These are phyloP conservation scores for Metschnikowia picachoensis DNA, from an alignment of 805 yeast species.

Conservation along the genomic window DNA sequence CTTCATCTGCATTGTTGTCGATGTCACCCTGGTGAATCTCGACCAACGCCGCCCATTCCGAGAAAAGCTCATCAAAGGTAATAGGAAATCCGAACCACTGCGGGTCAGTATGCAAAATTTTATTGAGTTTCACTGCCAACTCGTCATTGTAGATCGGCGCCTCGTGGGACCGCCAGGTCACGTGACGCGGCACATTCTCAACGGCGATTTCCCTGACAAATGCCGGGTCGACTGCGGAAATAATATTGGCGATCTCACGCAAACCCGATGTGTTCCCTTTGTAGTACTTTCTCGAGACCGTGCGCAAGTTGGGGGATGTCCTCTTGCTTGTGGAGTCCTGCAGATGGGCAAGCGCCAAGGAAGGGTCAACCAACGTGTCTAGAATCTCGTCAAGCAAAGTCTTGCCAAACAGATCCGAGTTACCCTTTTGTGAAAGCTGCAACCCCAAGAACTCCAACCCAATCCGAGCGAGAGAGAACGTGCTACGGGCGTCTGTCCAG, in stretches of 20 bases:
- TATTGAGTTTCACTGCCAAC: slow-evolving; percentile 56
- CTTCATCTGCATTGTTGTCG: slow-evolving; percentile 44
- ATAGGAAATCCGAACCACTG: slow-evolving; percentile 31
- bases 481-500: slow-evolving; percentile 51
- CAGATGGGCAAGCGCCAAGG: slow-evolving; percentile 51
- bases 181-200: slow-evolving; percentile 27
- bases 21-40: slow-evolving; percentile 56
- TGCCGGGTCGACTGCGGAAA: slow-evolving; percentile 34
- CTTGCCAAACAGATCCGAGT: slow-evolving; percentile 18
- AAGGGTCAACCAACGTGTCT: slow-evolving; percentile 61
- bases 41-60: slow-evolving; percentile 68
- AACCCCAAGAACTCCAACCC: slow-evolving; percentile 48
- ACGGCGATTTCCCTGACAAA: slow-evolving; percentile 31
- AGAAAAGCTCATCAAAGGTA: slow-evolving; percentile 53
- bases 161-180: slow-evolving; percentile 49
- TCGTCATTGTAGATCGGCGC: slow-evolving; percentile 71
- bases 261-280: slow-evolving; percentile 31
- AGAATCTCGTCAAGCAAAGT: slow-evolving; percentile 52
- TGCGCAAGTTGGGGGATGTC: slow-evolving; percentile 44
- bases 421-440: slow-evolving; percentile 5
- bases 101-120: slow-evolving; percentile 29
- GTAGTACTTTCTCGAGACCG: slow-evolving; percentile 44
- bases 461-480: slow-evolving; percentile 59
- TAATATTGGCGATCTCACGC: slow-evolving; percentile 37
- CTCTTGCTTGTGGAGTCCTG: slow-evolving; percentile 29